Percentiles rank a stretch among this genome's conserved stretches.
phyloP scores from a whole-genome alignment of 345 rosid species.

The Gossypium rotundifolium region DNA sequence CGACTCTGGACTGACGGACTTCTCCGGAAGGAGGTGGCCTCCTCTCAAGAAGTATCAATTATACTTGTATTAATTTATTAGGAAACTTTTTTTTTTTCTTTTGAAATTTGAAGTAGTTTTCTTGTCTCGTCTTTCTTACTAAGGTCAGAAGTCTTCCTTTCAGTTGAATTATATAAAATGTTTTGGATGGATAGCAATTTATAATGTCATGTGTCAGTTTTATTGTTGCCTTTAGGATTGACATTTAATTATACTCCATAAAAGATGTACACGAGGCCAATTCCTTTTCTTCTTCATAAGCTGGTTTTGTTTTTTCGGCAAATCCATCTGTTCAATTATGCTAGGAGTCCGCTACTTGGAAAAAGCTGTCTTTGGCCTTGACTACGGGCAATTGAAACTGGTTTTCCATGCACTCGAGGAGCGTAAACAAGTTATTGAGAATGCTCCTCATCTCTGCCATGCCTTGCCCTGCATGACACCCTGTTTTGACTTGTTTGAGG shows the following conservation, averaged over 20 bases:
- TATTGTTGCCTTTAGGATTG: background rate
- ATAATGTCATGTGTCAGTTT: background rate
- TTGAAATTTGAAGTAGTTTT: background rate
- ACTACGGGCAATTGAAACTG: conserved; percentile 85
- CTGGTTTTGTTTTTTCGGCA: background rate
- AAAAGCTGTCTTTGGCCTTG: conserved; percentile 93
- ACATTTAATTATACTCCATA: background rate
- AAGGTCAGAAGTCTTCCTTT: background rate
- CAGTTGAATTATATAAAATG: background rate
- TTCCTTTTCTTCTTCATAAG: background rate
- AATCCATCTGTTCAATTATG: background rate
- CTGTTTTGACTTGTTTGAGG: conserved; percentile 95
- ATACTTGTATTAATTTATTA: background rate
- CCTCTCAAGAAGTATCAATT: background rate
- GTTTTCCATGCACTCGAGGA: conserved; percentile 97
- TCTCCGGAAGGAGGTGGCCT: no score
- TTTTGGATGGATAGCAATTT: background rate
- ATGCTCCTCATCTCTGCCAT: conserved; percentile 94
- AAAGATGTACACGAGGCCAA: background rate
- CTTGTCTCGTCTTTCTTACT: background rate
- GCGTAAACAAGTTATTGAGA: conserved; percentile 84
- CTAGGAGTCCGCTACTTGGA: conserved; percentile 95
- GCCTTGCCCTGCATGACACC: conserved; percentile 99
- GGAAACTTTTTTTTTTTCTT: no score
- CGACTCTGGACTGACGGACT: no score